These are phyloP conservation scores for Trametopsis cervina DNA, from an alignment of 768 basidiomycete genomes.

Conservation along the genomic window DNA sequence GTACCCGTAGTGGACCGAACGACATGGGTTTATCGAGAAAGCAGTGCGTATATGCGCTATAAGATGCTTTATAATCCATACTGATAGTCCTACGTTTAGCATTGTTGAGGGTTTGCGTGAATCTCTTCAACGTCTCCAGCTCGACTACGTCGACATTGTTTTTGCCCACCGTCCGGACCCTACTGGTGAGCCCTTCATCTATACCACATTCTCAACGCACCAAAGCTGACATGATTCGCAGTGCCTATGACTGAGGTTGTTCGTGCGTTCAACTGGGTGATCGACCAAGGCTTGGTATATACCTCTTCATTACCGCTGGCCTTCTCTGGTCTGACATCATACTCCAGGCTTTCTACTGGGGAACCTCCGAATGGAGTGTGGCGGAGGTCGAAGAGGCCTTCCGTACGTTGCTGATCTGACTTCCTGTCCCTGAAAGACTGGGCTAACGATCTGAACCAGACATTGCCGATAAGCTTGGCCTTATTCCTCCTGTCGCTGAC, in stretches of 20 bases:
- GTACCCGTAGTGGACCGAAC: constrained; percentile 44
- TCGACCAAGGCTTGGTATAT: constrained; percentile 59
- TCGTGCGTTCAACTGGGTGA: constrained; percentile 75
- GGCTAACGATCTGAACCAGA: too few relatives aligned
- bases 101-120: constrained; percentile 72
- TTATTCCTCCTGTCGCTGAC: constrained; percentile 70
- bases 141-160: constrained; percentile 70
- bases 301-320: constrained; percentile 9
- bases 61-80: not conserved
- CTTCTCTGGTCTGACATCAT: not conserved
- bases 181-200: constrained; percentile 33
- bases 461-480: constrained; percentile 54
- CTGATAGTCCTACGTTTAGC: constrained; percentile 24
- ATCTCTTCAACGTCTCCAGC: constrained; percentile 55
- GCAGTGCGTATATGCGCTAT: constrained; percentile 35
- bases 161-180: constrained; percentile 65
- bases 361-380: constrained; percentile 66
- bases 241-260: constrained; percentile 75
- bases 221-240: constrained; percentile 3
- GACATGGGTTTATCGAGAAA: constrained; percentile 51
- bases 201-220: not conserved
- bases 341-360: constrained; percentile 61
- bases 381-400: constrained; percentile 54
- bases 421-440: too few relatives aligned
- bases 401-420: too few relatives aligned